Percentiles rank a stretch among this genome's conserved stretches.
phyloP scores from a whole-genome alignment of 225 moss, liverwort and hornwort species.

The Takakia lepidozioides region DNA sequence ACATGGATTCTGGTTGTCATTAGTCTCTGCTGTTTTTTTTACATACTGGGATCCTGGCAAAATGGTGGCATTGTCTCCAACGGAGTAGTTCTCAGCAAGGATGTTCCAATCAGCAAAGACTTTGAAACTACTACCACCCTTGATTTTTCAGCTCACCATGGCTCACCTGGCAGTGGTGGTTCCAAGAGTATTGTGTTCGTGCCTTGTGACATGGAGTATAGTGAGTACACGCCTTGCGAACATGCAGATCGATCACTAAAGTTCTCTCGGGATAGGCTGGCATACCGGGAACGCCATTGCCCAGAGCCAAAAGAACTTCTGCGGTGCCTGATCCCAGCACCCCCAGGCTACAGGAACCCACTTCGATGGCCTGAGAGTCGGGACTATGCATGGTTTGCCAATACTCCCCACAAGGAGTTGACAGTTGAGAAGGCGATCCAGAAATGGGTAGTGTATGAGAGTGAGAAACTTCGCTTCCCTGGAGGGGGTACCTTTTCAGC shows the following conservation, averaged over 20 bases:
- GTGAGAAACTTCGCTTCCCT: constrained; percentile 82
- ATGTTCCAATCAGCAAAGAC: background rate
- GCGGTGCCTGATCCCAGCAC: constrained; percentile 73
- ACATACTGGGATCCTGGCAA: constrained; percentile 68
- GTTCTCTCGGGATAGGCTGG: constrained; percentile 51
- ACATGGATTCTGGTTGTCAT: constrained; percentile 25
- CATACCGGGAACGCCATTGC: constrained; percentile 82
- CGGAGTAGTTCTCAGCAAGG: constrained; percentile 3
- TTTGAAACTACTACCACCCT: constrained; percentile 24
- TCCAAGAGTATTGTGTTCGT: constrained; percentile 35
- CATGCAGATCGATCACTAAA: constrained; percentile 44
- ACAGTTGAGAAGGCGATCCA: constrained; percentile 94
- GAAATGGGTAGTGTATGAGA: constrained; percentile 81
- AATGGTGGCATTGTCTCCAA: constrained; percentile 7
- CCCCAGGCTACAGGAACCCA: constrained; percentile 72
- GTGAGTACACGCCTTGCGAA: constrained; percentile 84
- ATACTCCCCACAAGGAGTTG: constrained; percentile 85
- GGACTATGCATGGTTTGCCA: constrained; percentile 61
- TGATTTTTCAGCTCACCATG: constrained; percentile 75
- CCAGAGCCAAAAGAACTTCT: constrained; percentile 55
- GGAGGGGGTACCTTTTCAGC: constrained; percentile 87
- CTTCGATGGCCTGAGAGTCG: constrained; percentile 76
- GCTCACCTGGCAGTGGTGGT: constrained; percentile 23
- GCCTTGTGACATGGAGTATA: constrained; percentile 68
- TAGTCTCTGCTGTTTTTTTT: constrained; percentile 47